Evolutionary conservation across 257 asterid genomes (phyloP), one percentile per base, ranked within the genome.

Genomic region (Nicotiana attenuata): DNA sequence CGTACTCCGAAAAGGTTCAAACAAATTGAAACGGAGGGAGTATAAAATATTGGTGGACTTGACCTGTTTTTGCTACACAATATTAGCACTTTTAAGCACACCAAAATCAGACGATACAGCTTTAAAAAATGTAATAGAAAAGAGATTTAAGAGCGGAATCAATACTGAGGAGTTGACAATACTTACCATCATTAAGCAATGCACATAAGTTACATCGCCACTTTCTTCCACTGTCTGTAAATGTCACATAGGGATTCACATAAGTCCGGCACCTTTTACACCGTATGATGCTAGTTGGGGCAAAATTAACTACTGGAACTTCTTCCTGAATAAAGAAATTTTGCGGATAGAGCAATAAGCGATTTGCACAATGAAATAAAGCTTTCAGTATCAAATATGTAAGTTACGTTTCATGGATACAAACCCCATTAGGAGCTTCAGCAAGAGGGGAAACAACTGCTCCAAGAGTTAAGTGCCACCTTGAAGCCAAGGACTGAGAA

Each of bases 371-470:
- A 31, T 17, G n/a, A 78, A 64, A 77, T 38, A 33, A 24, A 71
- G 31, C 19, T 47, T 52, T 76, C 31, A 53, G 16, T 60, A 28
- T 53, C 81, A 14, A 63, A 84, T 35, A 38, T 35, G 73, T 5
- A 82, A 80, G 24, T 20, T 9, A 24, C 47, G 2, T 38, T 38
- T 38, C 47, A 76, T 50, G 29, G 82, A 86, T 69, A 88, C 97
- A 85, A 84, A 96, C 99, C 95, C 95, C 97, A 86, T 80, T 85
- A 85, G 97, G 93, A 87, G 93, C 83, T 91, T 91, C 98, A 47
- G 97, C 99, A 78, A 96, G 91, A 87, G 99, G 99, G 82, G 97
- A 93, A 77, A 96, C 99, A 83, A 96, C 92, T 5, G 97, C 97
- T 84, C 98, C 98, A 75, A 96, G 86, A 84, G 98, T 95, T 84